Base-by-base conservation (phyloP, 352 stramenopile species). In the Blastocystis sp. region DNA sequence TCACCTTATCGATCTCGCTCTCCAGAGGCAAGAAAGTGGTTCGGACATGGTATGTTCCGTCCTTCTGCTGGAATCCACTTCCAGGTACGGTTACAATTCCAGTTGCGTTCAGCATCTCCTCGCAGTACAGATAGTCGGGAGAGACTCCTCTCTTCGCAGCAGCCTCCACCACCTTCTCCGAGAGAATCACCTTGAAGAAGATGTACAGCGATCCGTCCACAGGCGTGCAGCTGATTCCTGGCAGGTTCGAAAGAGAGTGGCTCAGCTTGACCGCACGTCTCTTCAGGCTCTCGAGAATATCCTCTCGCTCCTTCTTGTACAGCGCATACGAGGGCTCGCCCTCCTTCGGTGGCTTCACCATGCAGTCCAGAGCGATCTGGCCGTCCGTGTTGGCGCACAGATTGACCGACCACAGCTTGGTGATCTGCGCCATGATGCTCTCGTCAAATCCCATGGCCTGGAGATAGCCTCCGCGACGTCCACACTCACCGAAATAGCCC, bases 161-260 rank as follows among this genome's bases (percentile, higher is more conserved):
- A 26, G 69, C 92, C 56, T 93, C 63, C 8, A 95, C 91, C 26
- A 93, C 93, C 45, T 91, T 92, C 50, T 92, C 18, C 11, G 97
- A 94, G 53, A 99, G 93, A 59, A 94, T 93, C 76, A 98, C 94
- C 68, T 93, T 93, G 16, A 97, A 96, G 93, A 99, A 99, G 78
- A 96, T 98, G 93, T 99, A 99, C 95, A 99, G 97, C 2, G 97
- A 95, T 54, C 97, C 97, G 90, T 98, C 95, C 2, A 96, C 95
- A 87, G 96, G 94, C 73, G 98, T 96, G 92, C 96, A 99, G 13
- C 94, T 97, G 69, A 99, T 95, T 45, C 97, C 97, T 39, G 97
- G 94, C 56, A 99, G 93, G 39, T 94, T 90, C 92, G 98, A 98
- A 45, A 98, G 95, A 2, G 96, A 95, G 64, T 95, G 90, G 45